These are phyloP conservation scores for Hyaloscypha hepaticicola DNA, from an alignment of 495 filamentous ascomycete genomes.

Conservation along the genomic window DNA sequence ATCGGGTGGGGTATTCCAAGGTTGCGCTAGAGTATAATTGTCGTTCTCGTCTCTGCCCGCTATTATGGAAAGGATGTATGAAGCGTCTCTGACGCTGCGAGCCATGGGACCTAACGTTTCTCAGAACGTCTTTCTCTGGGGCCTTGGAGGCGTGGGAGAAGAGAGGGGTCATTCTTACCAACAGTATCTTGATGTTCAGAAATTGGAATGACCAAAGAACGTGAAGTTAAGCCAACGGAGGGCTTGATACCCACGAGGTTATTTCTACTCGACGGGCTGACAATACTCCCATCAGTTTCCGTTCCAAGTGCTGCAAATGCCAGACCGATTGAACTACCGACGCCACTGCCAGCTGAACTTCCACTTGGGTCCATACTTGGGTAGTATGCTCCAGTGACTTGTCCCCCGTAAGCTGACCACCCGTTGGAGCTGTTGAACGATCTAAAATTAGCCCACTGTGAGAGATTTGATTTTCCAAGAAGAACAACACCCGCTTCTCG, in stretches of 20 bases:
- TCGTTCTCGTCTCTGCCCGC: constrained; percentile 51
- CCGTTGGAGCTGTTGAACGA: constrained; percentile 40
- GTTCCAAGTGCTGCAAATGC: constrained; percentile 44
- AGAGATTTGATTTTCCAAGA: constrained; percentile 49
- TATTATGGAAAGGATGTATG: constrained; percentile 61
- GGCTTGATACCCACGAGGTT: constrained; percentile 61
- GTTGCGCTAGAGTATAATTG: constrained; percentile 46
- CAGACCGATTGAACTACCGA: constrained; percentile 45
- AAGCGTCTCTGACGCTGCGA: constrained; percentile 63
- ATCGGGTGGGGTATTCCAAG: constrained; percentile 41
- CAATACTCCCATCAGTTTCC: constrained; percentile 48
- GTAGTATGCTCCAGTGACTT: constrained; percentile 44
- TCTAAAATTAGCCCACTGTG: constrained; percentile 44
- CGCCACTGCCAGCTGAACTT: constrained; percentile 50
- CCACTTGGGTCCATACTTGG: constrained; percentile 40
- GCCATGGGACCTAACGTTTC: constrained; percentile 54
- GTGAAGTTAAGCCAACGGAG: constrained; percentile 65
- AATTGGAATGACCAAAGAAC: constrained; percentile 61
- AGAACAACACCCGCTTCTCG: constrained; percentile 45
- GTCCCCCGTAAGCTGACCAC: constrained; percentile 47
- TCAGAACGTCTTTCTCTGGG: neutral
- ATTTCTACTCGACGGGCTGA: constrained; percentile 40
- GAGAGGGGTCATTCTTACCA: constrained; percentile 25
- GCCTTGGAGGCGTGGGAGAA: neutral
- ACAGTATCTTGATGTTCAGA: constrained; percentile 63